Base-by-base conservation (phyloP, 2,329 filamentous ascomycete species). In the Neonectria punicea region DNA sequence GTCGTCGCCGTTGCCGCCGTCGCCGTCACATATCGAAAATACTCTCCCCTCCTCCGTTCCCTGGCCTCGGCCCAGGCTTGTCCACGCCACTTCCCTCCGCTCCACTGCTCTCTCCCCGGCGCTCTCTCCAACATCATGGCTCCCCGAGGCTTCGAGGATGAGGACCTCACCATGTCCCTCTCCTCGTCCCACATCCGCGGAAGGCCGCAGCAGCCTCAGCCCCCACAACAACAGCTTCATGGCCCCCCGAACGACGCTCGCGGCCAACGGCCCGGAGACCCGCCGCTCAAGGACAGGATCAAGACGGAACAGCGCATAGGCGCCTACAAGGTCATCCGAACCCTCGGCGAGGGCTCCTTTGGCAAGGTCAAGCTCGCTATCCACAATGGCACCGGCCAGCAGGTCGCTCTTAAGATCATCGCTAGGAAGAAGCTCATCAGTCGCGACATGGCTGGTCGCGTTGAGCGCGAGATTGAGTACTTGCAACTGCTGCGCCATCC, bases 361-460 rank as follows among this genome's bases (percentile, higher is more conserved):
- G 96, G 96, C 74, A 99, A 99, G 83, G 96, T 99, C 79, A 98
- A 98, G 85, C 88, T 99, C 74, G 96, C 96, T 22, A 92, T 94
- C 46, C 96, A 99, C 78, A 90, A 93, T 75, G 90, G 94, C 72
- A 98, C 93, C 71, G 93, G 93, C 69, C 94, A 98, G 80, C 93
- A 98, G 83, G 96, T 99, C 55, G 96, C 96, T 30, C 87, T 99
- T 77, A 99, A 99, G 86, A 98, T 98, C 77, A 99, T 99, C 76
- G 93, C 94, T 46, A 89, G 96, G 71, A 96, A 96, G 84, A 97
- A 98, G 84, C 87, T 99, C 76, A 93, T 98, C 73, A 98, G 94
- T 73, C 88, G 95, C 76, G 96, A 99, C 80, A 98, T 99, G 96
- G 94, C 97, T 58, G 96, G 96, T 66, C 89, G 96, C 66, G 97